Evolutionary conservation across 306 rosid species (phyloP), one percentile per base, ranked within the genome.

Genomic region (Ammopiptanthus mongolicus): DNA sequence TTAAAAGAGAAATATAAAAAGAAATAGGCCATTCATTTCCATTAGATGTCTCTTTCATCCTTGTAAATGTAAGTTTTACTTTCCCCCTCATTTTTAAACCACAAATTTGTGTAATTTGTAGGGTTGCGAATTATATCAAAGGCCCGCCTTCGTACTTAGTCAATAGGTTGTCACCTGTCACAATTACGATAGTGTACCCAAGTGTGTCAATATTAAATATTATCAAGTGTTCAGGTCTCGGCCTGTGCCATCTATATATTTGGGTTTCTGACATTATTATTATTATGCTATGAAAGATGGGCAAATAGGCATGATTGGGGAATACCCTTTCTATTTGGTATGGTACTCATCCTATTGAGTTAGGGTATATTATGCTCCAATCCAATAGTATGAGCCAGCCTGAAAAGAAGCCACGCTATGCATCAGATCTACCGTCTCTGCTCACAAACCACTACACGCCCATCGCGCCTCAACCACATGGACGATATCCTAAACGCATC

Each of bases 61-160:
- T 23, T 74, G 85, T 80, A 87, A 74, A 85, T 87, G 65, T 80
- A 57, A 68, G 42, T 81, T 19, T 41, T 7, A 22, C 34, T 1
- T 52, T 29, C n/a, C 28, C 6, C 46, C 15, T 18, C 29, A 34
- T 22, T 58, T 66, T 41, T 70, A 44, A 29, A 56, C 76, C 23
- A 25, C 37, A 34, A 25, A 31, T 53, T 71, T 69, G 29, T 67
- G 63, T 82, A 60, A 44, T 69, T 62, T 77, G 64, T 84, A 78
- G 79, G 71, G 64, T 80, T 55, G 61, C 33, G 80, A 53, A 85
- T 73, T 59, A 69, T 76, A 39, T 76, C 25, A 55, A 39, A 74
- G 82, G 65, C 67, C 46, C n/a, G n/a, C n/a, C n/a, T n/a, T n/a
- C n/a, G n/a, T n/a, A n/a, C n/a, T 15, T 68, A 74, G 88, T 72